Conservation (phyloP, 306 rosid genomes). For the Aeschynomene evenia region DNA sequence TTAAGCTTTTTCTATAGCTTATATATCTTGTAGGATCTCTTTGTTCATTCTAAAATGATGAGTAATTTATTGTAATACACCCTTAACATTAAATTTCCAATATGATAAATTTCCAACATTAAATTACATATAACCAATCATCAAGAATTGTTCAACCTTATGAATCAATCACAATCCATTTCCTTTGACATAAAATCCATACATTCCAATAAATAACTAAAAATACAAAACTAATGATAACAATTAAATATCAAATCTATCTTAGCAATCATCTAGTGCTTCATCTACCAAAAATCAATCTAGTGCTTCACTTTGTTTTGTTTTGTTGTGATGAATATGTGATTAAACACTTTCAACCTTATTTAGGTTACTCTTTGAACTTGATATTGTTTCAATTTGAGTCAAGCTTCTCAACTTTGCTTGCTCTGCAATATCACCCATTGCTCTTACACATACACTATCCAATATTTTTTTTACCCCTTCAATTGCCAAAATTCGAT, state of each 20-base stretch:
- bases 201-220: not conserved
- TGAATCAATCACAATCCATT: not conserved
- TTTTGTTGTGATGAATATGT: not conserved
- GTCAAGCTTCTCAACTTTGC: not conserved
- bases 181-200: not conserved
- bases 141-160: not conserved
- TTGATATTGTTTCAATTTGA: not conserved
- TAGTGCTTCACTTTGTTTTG: not conserved
- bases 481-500: not conserved
- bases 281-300: too few relatives aligned
- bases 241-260: not conserved
- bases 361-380: not conserved
- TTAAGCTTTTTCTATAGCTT: too few relatives aligned
- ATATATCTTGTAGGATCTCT: too few relatives aligned
- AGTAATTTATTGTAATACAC: not conserved
- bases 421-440: slow-evolving; percentile 39
- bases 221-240: not conserved
- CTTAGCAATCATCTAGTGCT: not conserved
- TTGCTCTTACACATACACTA: slow-evolving; percentile 35
- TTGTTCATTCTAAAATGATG: too few relatives aligned
- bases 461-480: slow-evolving; percentile 20
- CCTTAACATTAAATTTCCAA: not conserved
- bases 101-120: not conserved
- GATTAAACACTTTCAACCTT: not conserved
- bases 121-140: not conserved